Evolutionary conservation across 2,329 filamentous ascomycete genomes (phyloP), one percentile per base, ranked within the genome.

Genomic region (Fusarium neocosmosporiellum): DNA sequence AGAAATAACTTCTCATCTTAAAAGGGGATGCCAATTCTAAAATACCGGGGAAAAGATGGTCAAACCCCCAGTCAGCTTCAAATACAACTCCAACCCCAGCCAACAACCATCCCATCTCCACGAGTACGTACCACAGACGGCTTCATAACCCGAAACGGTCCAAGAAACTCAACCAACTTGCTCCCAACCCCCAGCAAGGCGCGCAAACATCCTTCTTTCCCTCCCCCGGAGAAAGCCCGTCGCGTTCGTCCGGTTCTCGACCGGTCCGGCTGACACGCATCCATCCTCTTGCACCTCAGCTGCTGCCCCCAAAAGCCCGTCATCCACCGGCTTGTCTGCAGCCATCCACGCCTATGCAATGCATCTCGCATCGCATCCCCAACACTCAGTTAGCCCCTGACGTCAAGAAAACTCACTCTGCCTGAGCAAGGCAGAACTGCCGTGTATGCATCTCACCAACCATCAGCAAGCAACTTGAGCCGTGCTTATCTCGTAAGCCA

Each of bases 351-450:
- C 27, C 60, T 46, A 62, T 61, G 65, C 60, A 50, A 61, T 66
- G 63, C 53, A 65, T 46, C 65, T 71, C 29, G 11, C 59, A 62
- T 71, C 22, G 11, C 59, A 62, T 71, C 73, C 74, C 70, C 72
- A 76, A 75, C 74, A 75, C 65, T 75, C 65, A 63, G 59, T 64
- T 39, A 67, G 57, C 24, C 62, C 69, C 72, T 69, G 59, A 75
- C 59, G 69, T 77, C 71, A 68, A 70, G 33, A 27, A 48, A 61
- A 31, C 58, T 50, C 54, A 59, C 60, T 55, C 39, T 58, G 57
- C 48, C 22, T 46, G 37, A 24, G 18, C 55, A 39, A 37, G 62
- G 53, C 53, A 34, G 22, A 36, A 55, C 53, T 55, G 11, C 20
- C 53, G 16, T 36, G 14, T 55, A 10, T 64, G 48, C 48, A 63